A percentile compares a stretch with the other conserved stretches of the same genome.
These are phyloP conservation scores for Spergularia bocconei DNA, from an alignment of 148 eudicot genomes.

Conservation along the genomic window DNA sequence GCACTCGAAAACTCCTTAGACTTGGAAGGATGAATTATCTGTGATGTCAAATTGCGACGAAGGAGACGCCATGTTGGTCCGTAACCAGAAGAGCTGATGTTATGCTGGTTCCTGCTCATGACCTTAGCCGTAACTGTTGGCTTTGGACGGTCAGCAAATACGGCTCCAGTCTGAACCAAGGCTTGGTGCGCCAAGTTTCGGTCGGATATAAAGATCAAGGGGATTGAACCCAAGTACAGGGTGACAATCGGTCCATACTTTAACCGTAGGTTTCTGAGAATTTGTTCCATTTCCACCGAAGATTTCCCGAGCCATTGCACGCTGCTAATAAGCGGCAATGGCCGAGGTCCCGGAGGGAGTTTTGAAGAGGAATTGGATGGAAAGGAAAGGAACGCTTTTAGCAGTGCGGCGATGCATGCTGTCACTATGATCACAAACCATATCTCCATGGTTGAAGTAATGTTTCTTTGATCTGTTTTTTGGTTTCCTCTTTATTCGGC, in stretches of 20 bases:
- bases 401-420: constrained; percentile 11
- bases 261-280: constrained; percentile 7
- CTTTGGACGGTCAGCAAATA: constrained; percentile 63
- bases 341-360: constrained; percentile 24
- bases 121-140: constrained; percentile 24
- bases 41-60: constrained; percentile 30
- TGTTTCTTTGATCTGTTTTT: background rate
- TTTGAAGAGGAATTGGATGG: background rate
- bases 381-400: constrained; percentile 8
- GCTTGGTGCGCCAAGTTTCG: constrained; percentile 51
- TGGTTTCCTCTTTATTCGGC: background rate
- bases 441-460: constrained; percentile 13
- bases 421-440: constrained; percentile 17
- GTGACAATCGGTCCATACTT: constrained; percentile 52
- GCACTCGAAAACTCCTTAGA: constrained; percentile 25
- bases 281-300: background rate
- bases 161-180: constrained; percentile 55
- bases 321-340: background rate
- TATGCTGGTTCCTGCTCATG: constrained; percentile 31
- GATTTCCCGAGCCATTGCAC: constrained; percentile 17
- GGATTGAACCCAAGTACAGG: constrained; percentile 27
- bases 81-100: constrained; percentile 45
- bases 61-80: constrained; percentile 40
- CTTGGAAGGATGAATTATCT: constrained; percentile 33
- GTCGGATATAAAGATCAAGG: constrained; percentile 42